Evolutionary conservation across 106 monocot species (phyloP), one percentile per base, ranked within the genome.

Genomic region (Gastrodia elata): DNA sequence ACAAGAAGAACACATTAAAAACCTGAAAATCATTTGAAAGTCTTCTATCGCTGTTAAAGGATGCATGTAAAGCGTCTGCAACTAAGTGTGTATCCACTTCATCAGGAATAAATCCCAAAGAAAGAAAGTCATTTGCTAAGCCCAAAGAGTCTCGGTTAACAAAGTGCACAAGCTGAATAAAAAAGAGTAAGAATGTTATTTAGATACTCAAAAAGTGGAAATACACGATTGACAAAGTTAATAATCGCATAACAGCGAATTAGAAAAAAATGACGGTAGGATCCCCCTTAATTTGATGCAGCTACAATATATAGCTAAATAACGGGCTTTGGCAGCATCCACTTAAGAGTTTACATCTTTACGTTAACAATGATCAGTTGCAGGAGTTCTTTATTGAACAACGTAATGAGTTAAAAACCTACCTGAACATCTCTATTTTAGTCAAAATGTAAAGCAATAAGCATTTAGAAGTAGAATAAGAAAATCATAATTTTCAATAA

Each of bases 61-160:
- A 86, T 74, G 82, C 68, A 48, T 70, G 76, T 78, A 97, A 85
- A 8, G 96, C 90, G 82, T 88, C 86, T 28, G 90, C 82, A 67
- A 97, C 81, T 74, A 75, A 74, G 68, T 81, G 82, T 43, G 88
- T 56, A 77, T 97, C 90, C 59, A 80, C 83, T 58, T 86, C 88
- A 76, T 92, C 96, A 75, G 96, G 96, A 75, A 97, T 82, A 78
- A 97, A 97, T 61, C 96, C 96, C 65, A 97, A 76, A 16, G 96
- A 97, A 39, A 93, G 88, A 68, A 92, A 97, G 64, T 97, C 96
- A 67, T 97, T 92, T 68, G 96, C 96, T 59, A 97, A 83, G 26
- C 92, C 92, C 73, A 80, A 76, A 0, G 96, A 84, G 56, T 97
- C 96, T 83, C 83, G 92, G 41, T 97, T 97, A 72, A 97, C 86